Conservation (phyloP, 805 yeast genomes). For the Hanseniaspora taiwanica region DNA sequence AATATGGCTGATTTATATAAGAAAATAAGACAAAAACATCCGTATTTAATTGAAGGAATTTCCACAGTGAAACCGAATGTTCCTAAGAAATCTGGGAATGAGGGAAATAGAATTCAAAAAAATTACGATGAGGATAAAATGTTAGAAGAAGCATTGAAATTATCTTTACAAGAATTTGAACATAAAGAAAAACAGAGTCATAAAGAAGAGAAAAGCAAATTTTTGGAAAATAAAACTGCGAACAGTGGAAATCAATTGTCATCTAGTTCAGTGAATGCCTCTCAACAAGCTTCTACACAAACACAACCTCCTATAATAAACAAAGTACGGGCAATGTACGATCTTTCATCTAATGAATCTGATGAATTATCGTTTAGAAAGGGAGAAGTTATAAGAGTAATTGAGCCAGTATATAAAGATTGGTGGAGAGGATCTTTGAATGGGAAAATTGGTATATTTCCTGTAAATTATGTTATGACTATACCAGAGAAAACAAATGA, state of each 20-base stretch:
- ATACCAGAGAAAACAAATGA: conserved; percentile 50
- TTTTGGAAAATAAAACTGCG: conserved; percentile 8
- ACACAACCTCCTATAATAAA: conserved; percentile 28
- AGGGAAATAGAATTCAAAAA: conserved; percentile 23
- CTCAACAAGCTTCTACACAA: conserved; percentile 9
- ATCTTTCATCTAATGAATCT: conserved; percentile 60
- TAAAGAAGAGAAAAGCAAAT: conserved; percentile 10
- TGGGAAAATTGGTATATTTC: conserved; percentile 80
- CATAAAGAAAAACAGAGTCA: conserved; percentile 24
- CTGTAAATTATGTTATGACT: conserved; percentile 80
- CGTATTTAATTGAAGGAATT: conserved; percentile 17
- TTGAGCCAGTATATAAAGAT: conserved; percentile 79
- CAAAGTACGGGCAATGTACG: conserved; percentile 77
- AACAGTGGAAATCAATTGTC: conserved; percentile 1
- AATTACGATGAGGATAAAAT: conserved; percentile 62
- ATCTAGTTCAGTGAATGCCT: conserved; percentile 6
- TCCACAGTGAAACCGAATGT: conserved; percentile 32
- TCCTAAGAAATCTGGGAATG: conserved; percentile 42
- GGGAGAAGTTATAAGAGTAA: conserved; percentile 79
- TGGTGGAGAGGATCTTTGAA: conserved; percentile 90
- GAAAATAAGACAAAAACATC: conserved; percentile 31
- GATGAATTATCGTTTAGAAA: conserved; percentile 79
- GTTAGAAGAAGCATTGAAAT: conserved; percentile 56
- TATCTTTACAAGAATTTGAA: conserved; percentile 53
- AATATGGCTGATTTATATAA: conserved; percentile 52